phyloP scores from a whole-genome alignment of 1,284 basidiomycete species.

The Acaromyces ingoldii region DNA sequence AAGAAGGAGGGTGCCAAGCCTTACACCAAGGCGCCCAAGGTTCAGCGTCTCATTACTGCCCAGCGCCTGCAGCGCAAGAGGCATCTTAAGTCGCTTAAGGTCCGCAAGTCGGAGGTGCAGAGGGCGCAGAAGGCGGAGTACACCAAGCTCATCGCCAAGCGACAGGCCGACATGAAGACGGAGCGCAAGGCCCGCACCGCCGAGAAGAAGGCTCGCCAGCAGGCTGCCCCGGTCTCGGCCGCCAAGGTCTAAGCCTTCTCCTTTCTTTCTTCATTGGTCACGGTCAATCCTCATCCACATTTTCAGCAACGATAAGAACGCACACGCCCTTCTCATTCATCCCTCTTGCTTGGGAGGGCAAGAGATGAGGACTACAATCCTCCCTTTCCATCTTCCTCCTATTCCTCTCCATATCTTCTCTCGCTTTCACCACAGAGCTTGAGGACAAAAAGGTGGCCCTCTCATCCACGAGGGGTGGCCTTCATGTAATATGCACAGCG shows the following conservation, averaged over 20 bases:
- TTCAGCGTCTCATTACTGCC: conserved; percentile 70
- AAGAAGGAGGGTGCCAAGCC: conserved; percentile 93
- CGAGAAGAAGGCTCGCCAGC: not conserved
- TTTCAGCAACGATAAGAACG: no score
- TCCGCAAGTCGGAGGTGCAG: conserved; percentile 80
- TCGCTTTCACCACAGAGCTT: no score
- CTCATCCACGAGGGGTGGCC: no score
- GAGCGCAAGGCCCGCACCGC: conserved; percentile 1
- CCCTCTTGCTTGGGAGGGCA: no score
- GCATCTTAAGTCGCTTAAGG: conserved; percentile 83
- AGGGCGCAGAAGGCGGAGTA: conserved; percentile 86
- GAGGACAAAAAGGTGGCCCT: no score
- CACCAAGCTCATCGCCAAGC: conserved; percentile 37
- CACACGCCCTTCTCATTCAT: no score
- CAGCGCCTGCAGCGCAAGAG: conserved; percentile 93
- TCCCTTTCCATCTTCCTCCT: no score
- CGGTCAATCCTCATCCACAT: no score
- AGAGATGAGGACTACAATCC: no score
- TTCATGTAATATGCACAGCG: no score
- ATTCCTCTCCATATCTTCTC: no score
- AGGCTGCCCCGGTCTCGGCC: not conserved
- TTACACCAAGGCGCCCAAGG: conserved; percentile 91
- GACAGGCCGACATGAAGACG: conserved; percentile 4
- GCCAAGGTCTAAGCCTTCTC: conserved; percentile 2
- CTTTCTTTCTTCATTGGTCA: no score